Conservation (phyloP, 2,329 filamentous ascomycete species). For the Claviceps africana region DNA sequence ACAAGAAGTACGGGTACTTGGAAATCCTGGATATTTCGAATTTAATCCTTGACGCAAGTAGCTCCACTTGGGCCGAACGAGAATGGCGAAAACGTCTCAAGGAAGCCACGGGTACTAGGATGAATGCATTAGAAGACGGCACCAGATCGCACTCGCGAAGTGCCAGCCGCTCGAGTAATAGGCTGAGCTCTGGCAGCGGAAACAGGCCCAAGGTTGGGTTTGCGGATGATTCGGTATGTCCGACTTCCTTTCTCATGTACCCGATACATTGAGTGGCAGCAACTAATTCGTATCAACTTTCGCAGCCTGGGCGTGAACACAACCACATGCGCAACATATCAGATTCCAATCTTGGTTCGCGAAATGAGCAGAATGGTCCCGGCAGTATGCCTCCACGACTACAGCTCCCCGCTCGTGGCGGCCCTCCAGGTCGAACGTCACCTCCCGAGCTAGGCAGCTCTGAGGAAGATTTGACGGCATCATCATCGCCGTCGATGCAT, state of each 20-base stretch:
- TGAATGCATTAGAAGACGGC: conserved; percentile 48
- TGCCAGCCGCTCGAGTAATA: conserved; percentile 44
- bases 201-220: conserved; percentile 40
- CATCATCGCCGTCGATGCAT: conserved; percentile 26
- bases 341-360: conserved; percentile 24
- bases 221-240: conserved; percentile 30
- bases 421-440: conserved; percentile 29
- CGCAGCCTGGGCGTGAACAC: conserved; percentile 18
- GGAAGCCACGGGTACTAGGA: conserved; percentile 68
- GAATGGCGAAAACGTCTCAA: conserved; percentile 87
- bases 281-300: conserved; percentile 11
- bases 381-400: conserved; percentile 20
- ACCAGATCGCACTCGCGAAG: conserved; percentile 31
- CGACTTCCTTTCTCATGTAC: not conserved
- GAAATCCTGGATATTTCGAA: conserved; percentile 74
- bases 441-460: conserved; percentile 42
- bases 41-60: conserved; percentile 67
- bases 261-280: not conserved
- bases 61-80: conserved; percentile 63
- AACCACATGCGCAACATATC: conserved; percentile 34
- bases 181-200: conserved; percentile 33
- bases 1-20: conserved; percentile 77
- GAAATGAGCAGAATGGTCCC: conserved; percentile 12
- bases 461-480: conserved; percentile 35
- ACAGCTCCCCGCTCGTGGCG: conserved; percentile 23